Conservation (phyloP, 2,329 filamentous ascomycete genomes). For the Aspergillus sp. region DNA sequence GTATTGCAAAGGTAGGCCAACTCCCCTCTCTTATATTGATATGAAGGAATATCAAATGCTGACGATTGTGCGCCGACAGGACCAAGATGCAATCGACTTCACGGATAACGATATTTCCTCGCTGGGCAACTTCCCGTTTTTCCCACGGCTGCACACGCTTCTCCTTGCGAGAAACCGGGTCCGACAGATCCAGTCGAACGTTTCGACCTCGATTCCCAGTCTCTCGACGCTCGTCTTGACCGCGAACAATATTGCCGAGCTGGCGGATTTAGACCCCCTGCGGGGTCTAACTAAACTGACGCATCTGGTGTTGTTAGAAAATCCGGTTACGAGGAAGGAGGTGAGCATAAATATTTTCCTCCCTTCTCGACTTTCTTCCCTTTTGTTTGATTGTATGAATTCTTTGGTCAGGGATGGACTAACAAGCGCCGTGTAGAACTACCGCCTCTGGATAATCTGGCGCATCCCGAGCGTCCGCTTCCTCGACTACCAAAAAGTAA, state of each 20-base stretch:
- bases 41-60: background rate
- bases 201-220: conserved; percentile 76
- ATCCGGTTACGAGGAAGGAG: conserved; percentile 90
- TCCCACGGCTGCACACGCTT: conserved; percentile 81
- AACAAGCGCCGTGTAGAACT: conserved; percentile 62
- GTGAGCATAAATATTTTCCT: conserved; percentile 53
- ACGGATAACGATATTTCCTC: conserved; percentile 96
- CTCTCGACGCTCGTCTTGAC: conserved; percentile 79
- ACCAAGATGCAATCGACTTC: conserved; percentile 95
- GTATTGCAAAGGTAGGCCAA: conserved; percentile 80
- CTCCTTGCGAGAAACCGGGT: conserved; percentile 89
- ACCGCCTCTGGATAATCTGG: conserved; percentile 90
- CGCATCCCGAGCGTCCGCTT: conserved; percentile 81
- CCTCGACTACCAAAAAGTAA: conserved; percentile 90
- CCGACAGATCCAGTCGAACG: conserved; percentile 71
- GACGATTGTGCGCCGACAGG: conserved; percentile 57
- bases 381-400: background rate
- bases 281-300: conserved; percentile 67
- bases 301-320: conserved; percentile 79
- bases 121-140: conserved; percentile 89
- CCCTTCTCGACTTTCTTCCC: background rate
- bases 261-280: conserved; percentile 85
- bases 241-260: conserved; percentile 76
- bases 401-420: background rate
- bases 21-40: background rate